A percentile compares a stretch with the other conserved stretches of the same genome.
Conservation (phyloP, 1,139 yeast species). For the Saccharomyces pastorianus region DNA sequence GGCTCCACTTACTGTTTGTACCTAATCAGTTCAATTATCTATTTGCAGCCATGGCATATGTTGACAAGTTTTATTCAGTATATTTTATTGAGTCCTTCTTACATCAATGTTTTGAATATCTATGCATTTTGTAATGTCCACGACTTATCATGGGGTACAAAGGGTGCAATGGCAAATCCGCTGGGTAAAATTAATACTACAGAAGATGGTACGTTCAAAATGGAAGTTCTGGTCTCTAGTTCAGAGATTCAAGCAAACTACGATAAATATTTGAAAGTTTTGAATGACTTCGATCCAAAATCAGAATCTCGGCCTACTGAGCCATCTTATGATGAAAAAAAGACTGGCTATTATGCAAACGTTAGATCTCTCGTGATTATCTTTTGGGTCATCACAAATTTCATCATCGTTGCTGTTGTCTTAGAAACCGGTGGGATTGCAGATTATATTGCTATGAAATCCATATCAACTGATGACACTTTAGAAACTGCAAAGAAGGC, state of each 20-base stretch:
- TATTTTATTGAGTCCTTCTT: conserved; percentile 78
- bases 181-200: conserved; percentile 60
- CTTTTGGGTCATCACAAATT: conserved; percentile 72
- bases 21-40: conserved; percentile 65
- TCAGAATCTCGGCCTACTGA: conserved; percentile 35
- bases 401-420: conserved; percentile 62
- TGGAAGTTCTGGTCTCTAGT: conserved; percentile 59
- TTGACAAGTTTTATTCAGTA: conserved; percentile 80
- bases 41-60: conserved; percentile 95
- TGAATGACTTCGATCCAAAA: conserved; percentile 39
- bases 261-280: conserved; percentile 54
- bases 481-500: conserved; percentile 16
- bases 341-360: conserved; percentile 64
- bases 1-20: conserved; percentile 79
- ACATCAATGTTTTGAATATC: conserved; percentile 76
- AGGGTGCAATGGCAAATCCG: conserved; percentile 67
- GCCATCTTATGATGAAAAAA: conserved; percentile 43
- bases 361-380: conserved; percentile 74
- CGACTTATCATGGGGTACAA: conserved; percentile 98
- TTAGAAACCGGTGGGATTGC: conserved; percentile 53
- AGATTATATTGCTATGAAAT: conserved; percentile 23
- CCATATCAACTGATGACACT: conserved; percentile 20
- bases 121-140: conserved; percentile 95
- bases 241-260: conserved; percentile 56
- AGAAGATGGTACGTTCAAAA: conserved; percentile 67